A percentile compares a stretch with the other conserved stretches of the same genome.
These are phyloP conservation scores for Rickenella mellea DNA, from an alignment of 768 basidiomycete genomes.

Conservation along the genomic window DNA sequence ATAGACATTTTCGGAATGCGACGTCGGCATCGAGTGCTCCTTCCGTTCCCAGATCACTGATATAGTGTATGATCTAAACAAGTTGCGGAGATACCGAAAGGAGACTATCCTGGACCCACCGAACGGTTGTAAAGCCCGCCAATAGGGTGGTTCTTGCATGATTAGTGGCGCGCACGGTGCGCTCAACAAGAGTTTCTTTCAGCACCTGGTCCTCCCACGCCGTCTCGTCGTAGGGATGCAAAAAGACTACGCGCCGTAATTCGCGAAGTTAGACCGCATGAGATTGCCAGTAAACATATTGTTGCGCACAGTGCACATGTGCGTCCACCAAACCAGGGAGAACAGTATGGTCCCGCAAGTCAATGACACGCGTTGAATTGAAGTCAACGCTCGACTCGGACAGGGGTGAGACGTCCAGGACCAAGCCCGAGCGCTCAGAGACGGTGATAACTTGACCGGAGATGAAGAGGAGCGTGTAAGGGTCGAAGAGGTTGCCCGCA, in stretches of 20 bases:
- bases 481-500: slow-evolving; percentile 45
- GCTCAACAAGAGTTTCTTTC: slow-evolving; percentile 46
- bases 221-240: slow-evolving; percentile 51
- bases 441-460: slow-evolving; percentile 38
- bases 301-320: slow-evolving; percentile 42
- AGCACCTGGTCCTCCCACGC: slow-evolving; percentile 56
- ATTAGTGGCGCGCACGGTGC: slow-evolving; percentile 49
- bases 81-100: neutral
- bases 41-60: slow-evolving; percentile 62
- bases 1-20: slow-evolving; percentile 44
- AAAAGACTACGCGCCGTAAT: slow-evolving; percentile 33
- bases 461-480: slow-evolving; percentile 29
- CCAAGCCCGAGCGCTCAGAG: slow-evolving; percentile 34
- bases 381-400: slow-evolving; percentile 7
- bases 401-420: slow-evolving; percentile 29
- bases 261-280: neutral
- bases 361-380: slow-evolving; percentile 25
- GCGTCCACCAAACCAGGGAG: slow-evolving; percentile 50
- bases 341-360: slow-evolving; percentile 36
- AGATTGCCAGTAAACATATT: slow-evolving; percentile 2
- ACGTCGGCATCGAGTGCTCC: slow-evolving; percentile 57
- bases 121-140: slow-evolving; percentile 55
- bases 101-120: slow-evolving; percentile 24
- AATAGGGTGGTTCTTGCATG: slow-evolving; percentile 49
- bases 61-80: neutral